A percentile compares a stretch with the other conserved stretches of the same genome.
phyloP scores from a whole-genome alignment of 2,329 filamentous ascomycete genomes.

The Sporothrix pallida region DNA sequence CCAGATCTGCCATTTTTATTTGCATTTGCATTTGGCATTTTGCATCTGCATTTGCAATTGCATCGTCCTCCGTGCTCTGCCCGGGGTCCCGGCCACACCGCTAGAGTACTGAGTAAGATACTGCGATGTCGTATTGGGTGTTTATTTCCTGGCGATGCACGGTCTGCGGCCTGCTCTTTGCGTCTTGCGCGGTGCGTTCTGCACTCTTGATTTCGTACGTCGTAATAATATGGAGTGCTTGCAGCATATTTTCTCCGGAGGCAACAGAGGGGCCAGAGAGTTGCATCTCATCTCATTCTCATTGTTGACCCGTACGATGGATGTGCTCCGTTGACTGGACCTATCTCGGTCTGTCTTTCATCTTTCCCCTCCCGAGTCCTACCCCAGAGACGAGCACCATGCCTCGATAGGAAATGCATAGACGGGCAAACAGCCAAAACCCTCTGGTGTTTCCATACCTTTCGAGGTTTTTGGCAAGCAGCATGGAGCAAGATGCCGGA shows the following conservation, averaged over 20 bases:
- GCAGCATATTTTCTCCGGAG: constrained; percentile 7
- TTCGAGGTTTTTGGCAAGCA: not conserved
- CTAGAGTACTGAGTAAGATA: not conserved
- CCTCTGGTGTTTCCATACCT: constrained; percentile 8
- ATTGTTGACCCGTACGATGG: too few relatives aligned
- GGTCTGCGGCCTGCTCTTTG: not conserved
- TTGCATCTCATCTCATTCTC: too few relatives aligned
- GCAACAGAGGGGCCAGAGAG: constrained; percentile 1
- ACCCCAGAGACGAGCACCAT: not conserved
- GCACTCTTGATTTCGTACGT: not conserved
- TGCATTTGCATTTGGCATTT: not conserved
- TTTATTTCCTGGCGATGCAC: constrained; percentile 7
- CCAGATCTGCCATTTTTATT: constrained; percentile 10
- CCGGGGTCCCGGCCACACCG: not conserved
- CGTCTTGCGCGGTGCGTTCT: not conserved
- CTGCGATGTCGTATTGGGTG: not conserved
- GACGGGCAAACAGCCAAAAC: not conserved
- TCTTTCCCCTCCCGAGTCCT: not conserved
- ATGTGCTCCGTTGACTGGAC: not conserved
- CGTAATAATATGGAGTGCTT: constrained; percentile 4
- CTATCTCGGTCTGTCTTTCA: not conserved
- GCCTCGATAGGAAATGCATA: not conserved
- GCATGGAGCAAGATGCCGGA: not conserved
- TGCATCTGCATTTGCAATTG: not conserved
- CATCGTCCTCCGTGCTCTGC: not conserved